phyloP scores from a whole-genome alignment of 306 rosid genomes.

The Rosa multiflora region DNA sequence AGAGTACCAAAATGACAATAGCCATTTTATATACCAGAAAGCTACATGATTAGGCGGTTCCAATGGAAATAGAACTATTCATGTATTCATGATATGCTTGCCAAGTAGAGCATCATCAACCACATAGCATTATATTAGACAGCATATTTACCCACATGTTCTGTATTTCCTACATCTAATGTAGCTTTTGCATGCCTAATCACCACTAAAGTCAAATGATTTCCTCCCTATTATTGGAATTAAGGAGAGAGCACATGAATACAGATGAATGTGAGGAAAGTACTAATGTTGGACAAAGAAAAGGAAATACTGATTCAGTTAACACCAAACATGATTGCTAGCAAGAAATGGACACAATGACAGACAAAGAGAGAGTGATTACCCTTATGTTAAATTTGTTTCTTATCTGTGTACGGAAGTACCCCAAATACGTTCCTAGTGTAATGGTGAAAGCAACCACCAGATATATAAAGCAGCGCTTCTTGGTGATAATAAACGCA shows the following conservation, averaged over 20 bases:
- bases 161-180: not conserved
- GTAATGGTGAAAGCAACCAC: conserved; percentile 60
- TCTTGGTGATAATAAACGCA: conserved; percentile 59
- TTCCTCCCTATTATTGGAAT: not conserved
- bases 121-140: not conserved
- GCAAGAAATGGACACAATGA: conserved; percentile 12
- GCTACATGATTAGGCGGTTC: not conserved
- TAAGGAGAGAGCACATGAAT: not conserved
- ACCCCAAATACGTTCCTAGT: conserved; percentile 72
- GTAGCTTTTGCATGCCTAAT: not conserved
- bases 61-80: not conserved
- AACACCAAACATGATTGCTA: conserved; percentile 12
- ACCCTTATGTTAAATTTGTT: conserved; percentile 97
- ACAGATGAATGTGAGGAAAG: not conserved
- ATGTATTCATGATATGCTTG: not conserved
- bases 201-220: not conserved
- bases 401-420: conserved; percentile 75
- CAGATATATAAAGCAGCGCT: conserved; percentile 63
- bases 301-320: conserved; percentile 2
- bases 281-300: not conserved
- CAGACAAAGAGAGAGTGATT: conserved; percentile 15
- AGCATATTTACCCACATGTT: not conserved
- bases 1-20: not conserved
- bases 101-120: not conserved
- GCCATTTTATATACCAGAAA: not conserved